phyloP scores from a whole-genome alignment of 2,329 filamentous ascomycete genomes.

The Colletotrichum liaoningense region DNA sequence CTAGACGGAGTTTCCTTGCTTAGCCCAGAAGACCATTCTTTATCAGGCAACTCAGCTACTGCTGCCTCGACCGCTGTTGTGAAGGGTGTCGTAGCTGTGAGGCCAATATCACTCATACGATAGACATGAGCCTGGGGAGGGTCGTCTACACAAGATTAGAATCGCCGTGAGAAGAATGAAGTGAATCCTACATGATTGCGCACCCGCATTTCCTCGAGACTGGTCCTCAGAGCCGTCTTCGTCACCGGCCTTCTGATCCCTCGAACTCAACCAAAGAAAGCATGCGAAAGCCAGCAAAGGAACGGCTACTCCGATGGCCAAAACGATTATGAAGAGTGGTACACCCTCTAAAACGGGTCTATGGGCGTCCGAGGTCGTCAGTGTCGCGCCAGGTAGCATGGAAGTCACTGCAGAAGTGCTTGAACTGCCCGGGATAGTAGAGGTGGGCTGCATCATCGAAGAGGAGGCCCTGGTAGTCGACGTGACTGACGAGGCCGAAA shows the following conservation, averaged over 20 bases:
- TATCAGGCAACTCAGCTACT: conserved; percentile 1
- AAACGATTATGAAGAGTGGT: background rate
- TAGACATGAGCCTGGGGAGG: background rate
- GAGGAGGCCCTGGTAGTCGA: background rate
- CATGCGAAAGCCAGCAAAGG: background rate
- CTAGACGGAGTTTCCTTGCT: background rate
- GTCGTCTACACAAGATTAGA: conserved; percentile 5
- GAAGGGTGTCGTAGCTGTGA: background rate
- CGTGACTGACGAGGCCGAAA: background rate
- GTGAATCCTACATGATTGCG: background rate
- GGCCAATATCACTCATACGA: background rate
- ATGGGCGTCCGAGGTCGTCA: background rate
- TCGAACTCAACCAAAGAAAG: conserved; percentile 9
- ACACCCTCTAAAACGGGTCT: background rate
- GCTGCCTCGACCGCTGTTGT: background rate
- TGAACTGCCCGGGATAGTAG: background rate
- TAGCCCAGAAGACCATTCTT: background rate
- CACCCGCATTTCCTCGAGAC: background rate
- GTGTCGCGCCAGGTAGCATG: background rate
- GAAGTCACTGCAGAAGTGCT: background rate
- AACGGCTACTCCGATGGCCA: background rate
- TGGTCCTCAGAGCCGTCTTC: background rate
- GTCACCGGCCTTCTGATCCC: background rate
- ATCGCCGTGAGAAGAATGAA: background rate
- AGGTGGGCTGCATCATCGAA: background rate